Conservation (phyloP, 768 basidiomycete genomes). For the Leucogyrophana mollusca region DNA sequence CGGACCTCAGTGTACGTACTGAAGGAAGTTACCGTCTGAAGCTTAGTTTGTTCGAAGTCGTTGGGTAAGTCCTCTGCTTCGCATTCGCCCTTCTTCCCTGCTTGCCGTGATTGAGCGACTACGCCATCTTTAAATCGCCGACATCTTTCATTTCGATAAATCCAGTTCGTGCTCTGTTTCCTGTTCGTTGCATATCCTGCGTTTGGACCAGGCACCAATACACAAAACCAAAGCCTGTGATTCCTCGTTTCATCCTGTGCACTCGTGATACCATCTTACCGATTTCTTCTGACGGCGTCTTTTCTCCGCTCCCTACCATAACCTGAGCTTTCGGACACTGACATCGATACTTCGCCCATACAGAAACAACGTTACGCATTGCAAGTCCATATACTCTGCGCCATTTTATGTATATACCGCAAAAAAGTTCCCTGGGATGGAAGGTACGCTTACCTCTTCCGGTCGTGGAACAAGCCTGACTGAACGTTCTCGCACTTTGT, state of each 20-base stretch:
- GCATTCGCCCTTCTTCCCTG: conserved; percentile 1
- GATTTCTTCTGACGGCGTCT: conserved; percentile 3
- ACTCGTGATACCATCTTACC: too few relatives aligned
- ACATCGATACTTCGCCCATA: background rate
- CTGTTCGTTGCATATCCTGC: background rate
- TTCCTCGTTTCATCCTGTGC: too few relatives aligned
- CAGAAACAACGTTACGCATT: conserved; percentile 85
- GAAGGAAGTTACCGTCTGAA: conserved; percentile 83
- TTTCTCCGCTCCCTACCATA: conserved; percentile 5
- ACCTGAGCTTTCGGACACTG: conserved; percentile 7
- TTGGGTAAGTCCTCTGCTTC: conserved; percentile 59
- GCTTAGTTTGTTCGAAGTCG: conserved; percentile 84
- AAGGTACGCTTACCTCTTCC: conserved; percentile 51
- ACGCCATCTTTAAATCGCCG: background rate
- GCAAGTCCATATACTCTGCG: conserved; percentile 84
- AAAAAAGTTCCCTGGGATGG: conserved; percentile 97
- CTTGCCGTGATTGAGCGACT: too few relatives aligned
- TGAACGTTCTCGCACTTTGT: background rate
- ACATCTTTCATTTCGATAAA: too few relatives aligned
- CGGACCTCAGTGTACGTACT: conserved; percentile 87
- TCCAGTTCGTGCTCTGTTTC: background rate
- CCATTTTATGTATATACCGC: conserved; percentile 95
- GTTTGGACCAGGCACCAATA: background rate
- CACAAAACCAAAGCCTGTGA: too few relatives aligned
- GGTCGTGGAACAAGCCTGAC: background rate